Percentiles rank a stretch among this genome's conserved stretches.
Evolutionary conservation across 176 grass and related monocot genomes (phyloP).

Genomic region (Musa beccarii): DNA sequence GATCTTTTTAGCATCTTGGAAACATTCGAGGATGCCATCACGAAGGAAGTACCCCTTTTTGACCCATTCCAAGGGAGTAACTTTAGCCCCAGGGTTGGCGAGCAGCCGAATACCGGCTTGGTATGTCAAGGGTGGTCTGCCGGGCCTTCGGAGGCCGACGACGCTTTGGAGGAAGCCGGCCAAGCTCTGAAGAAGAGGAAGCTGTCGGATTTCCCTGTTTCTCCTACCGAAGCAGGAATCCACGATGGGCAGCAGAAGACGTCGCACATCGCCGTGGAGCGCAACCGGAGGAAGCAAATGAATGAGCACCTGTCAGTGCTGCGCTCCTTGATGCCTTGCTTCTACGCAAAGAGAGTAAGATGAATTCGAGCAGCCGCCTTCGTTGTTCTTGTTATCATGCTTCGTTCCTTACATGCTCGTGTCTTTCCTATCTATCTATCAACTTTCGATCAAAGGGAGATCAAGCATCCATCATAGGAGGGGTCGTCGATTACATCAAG

Average conservation of each 20-base stretch:
- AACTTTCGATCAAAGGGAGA: conserved; percentile 34
- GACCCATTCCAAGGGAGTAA: neutral
- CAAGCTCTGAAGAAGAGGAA: conserved; percentile 38
- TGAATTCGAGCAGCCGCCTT: too few species aligned
- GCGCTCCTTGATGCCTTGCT: conserved; percentile 78
- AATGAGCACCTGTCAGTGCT: conserved; percentile 57
- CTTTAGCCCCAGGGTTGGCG: neutral
- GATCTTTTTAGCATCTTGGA: conserved; percentile 68
- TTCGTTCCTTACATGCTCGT: too few species aligned
- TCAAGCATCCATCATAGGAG: conserved; percentile 80
- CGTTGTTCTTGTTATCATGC: too few species aligned
- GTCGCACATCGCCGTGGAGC: conserved; percentile 78
- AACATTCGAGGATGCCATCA: conserved; percentile 42
- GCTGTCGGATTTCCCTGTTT: neutral
- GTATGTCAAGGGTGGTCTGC: too few species aligned
- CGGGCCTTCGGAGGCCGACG: neutral
- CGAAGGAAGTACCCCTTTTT: neutral
- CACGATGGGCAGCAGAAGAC: conserved; percentile 20
- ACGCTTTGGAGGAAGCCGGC: neutral
- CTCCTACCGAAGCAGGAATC: neutral
- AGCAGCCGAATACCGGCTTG: neutral
- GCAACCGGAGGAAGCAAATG: conserved; percentile 92
- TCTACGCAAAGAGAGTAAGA: conserved; percentile 75
- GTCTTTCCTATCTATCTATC: neutral
- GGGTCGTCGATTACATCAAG: conserved; percentile 84